These are phyloP conservation scores for Debaryomycetaceae sp. DNA, from an alignment of 1,139 yeast species.

Conservation along the genomic window DNA sequence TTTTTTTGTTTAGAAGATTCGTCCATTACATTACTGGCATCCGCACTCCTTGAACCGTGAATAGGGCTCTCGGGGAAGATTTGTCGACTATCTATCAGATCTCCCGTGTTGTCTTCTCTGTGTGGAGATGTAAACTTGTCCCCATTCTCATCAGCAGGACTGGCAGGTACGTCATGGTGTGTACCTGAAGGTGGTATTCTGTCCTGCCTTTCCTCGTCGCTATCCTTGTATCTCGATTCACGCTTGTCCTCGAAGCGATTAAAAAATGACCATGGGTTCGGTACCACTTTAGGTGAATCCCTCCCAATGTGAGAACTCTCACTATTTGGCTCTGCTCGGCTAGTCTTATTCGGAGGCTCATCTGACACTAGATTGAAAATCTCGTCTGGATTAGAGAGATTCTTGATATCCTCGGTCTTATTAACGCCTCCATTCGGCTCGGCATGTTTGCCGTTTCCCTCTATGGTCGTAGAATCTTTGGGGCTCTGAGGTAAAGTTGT, in stretches of 20 bases:
- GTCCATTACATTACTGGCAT: slow-evolving; percentile 6
- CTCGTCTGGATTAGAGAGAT: slow-evolving; percentile 2
- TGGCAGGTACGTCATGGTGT: not conserved
- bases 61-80: not conserved
- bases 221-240: slow-evolving; percentile 24
- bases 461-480: not conserved
- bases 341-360: slow-evolving; percentile 2
- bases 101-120: not conserved
- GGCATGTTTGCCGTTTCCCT: not conserved
- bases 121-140: not conserved
- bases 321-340: not conserved
- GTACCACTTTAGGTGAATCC: slow-evolving; percentile 20
- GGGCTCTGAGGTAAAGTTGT: not conserved
- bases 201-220: slow-evolving; percentile 21
- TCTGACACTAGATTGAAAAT: slow-evolving; percentile 4
- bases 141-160: not conserved
- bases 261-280: slow-evolving; percentile 28
- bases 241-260: slow-evolving; percentile 18
- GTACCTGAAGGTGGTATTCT: slow-evolving; percentile 1
- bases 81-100: slow-evolving; percentile 1
- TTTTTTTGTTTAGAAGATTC: slow-evolving; percentile 14
- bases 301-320: slow-evolving; percentile 3
- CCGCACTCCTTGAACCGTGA: not conserved
- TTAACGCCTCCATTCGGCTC: not conserved
- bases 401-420: not conserved